Conservation (phyloP, 108 stramenopile genomes). For the Poteriospumella lacustris region DNA sequence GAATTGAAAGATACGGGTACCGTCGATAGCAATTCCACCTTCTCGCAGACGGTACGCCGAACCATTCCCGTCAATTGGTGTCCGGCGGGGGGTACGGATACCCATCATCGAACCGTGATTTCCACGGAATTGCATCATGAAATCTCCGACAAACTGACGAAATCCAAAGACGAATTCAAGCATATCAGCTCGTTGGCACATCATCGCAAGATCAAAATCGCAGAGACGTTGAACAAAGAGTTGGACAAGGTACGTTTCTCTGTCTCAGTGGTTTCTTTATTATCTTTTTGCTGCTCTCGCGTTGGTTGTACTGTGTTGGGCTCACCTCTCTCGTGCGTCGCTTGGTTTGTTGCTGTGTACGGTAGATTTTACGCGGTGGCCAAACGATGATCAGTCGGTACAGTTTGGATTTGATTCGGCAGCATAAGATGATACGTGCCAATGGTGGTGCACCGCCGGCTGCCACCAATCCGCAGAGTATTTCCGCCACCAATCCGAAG, state of each 20-base stretch:
- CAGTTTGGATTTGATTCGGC: background rate
- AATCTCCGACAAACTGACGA: background rate
- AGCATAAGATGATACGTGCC: background rate
- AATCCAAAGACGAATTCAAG: background rate
- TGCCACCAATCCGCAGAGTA: no score
- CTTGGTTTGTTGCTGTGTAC: no score
- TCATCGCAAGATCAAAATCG: background rate
- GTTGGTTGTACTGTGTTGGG: no score
- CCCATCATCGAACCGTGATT: background rate
- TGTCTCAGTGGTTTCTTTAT: no score
- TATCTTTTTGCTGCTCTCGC: no score
- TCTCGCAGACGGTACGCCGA: background rate
- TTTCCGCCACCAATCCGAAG: background rate
- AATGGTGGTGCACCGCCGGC: no score
- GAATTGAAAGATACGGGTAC: background rate
- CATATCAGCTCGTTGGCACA: background rate
- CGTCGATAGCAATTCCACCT: background rate
- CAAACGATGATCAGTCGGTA: background rate
- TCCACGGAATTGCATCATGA: slow-evolving; percentile 5
- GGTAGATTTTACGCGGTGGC: background rate
- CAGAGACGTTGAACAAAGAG: background rate
- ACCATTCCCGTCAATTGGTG: slow-evolving; percentile 24
- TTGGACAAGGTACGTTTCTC: background rate
- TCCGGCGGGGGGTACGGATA: slow-evolving; percentile 17
- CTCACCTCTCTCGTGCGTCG: no score